Evolutionary conservation across 257 asterid genomes (phyloP), one percentile per base, ranked within the genome.

Genomic region (Cynanchum wilfordii): DNA sequence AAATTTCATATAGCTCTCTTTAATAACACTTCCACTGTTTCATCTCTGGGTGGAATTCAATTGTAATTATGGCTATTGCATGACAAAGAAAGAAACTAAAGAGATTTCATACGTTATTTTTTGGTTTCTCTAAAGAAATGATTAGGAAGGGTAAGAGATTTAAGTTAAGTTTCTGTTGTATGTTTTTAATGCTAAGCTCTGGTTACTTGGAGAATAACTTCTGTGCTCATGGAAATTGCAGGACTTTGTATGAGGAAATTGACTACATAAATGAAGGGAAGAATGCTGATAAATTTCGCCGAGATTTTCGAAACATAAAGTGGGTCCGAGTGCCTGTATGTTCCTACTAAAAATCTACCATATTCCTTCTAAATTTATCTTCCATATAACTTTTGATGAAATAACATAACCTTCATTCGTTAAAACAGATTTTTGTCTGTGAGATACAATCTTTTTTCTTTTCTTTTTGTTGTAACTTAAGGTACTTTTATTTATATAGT

Each of bases 241-340:
- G 99, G 99, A 88, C 90, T 80, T 83, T 94, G 89, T 94, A 89
- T 15, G 93, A 91, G 88, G 97, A 94, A 83, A 94, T 94, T 58
- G 97, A 94, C 79, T 94, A 94, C 69, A 89, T 94, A 72, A 94
- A 94, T 66, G 99, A 94, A 86, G 99, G 99, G 77, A 91, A 88
- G 89, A 94, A 94, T 79, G 99, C 99, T 72, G 99, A 94, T 79
- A 87, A 87, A 70, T 94, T 94, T 66, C 95, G 97, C 54, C 90
- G 99, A 64, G 99, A 94, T 82, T 94, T 94, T 77, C 88, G 99
- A 73, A 94, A 94, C 81, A 79, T 87, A 77, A 94, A 94, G 89
- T 94, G 99, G 99, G 97, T 91, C 80, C 91, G 99, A 70, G 95
- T 94, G 49, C 99, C 99, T 80, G 99, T 94, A 94, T 76, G 99